These are phyloP conservation scores for Candida incommunis DNA, from an alignment of 805 yeast genomes.

Conservation along the genomic window DNA sequence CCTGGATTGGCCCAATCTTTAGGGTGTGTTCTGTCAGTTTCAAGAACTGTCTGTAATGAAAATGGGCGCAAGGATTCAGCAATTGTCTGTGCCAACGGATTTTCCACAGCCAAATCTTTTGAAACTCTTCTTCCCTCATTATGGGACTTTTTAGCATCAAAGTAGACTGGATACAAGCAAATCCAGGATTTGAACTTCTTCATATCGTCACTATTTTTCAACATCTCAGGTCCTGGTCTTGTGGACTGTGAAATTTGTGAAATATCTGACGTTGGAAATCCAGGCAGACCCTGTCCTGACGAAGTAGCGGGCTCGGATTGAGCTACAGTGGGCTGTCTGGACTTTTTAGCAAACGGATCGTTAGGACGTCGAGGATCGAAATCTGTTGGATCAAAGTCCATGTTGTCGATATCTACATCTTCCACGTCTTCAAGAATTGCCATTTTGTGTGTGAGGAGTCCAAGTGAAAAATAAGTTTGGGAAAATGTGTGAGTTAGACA, in stretches of 20 bases:
- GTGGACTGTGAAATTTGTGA: conserved; percentile 4
- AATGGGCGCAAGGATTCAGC: conserved; percentile 48
- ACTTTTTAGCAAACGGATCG: conserved; percentile 21
- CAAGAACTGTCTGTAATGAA: conserved; percentile 22
- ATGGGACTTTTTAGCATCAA: conserved; percentile 63
- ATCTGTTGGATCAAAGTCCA: conserved; percentile 90
- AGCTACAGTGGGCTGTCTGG: conserved; percentile 36
- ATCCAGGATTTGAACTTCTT: conserved; percentile 54
- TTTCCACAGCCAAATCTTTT: conserved; percentile 52
- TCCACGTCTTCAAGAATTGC: conserved; percentile 32
- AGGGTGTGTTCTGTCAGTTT: conserved; percentile 77
- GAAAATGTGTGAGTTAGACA: too few species aligned
- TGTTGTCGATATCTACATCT: conserved; percentile 64
- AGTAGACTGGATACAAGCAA: conserved; percentile 81
- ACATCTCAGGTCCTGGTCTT: conserved; percentile 5
- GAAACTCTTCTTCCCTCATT: conserved; percentile 76
- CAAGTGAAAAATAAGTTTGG: too few species aligned
- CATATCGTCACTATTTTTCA: conserved; percentile 43
- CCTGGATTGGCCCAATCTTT: conserved; percentile 98
- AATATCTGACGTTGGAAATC: conserved; percentile 11
- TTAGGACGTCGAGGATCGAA: conserved; percentile 41
- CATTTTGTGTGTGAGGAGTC: too few species aligned
- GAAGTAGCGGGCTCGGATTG: conserved; percentile 5
- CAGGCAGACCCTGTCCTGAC: conserved; percentile 22
- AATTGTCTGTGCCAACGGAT: conserved; percentile 76